Base-by-base conservation (phyloP, 495 filamentous ascomycete species). In the Cairneyella variabilis region DNA sequence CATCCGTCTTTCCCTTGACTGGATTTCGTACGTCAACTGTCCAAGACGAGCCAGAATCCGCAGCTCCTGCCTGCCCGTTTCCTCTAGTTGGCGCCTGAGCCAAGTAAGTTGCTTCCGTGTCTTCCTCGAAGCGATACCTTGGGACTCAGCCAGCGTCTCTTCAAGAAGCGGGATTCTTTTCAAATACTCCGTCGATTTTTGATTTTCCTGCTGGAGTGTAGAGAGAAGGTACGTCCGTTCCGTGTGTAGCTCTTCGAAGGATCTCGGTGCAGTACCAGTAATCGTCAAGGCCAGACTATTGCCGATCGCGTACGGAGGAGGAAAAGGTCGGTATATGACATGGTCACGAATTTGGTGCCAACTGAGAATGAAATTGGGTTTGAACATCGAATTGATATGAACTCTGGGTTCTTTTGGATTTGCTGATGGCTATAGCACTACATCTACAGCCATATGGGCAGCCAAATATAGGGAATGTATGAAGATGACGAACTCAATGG, bases 11-110 rank as follows among this genome's bases (percentile, higher is more conserved):
- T 69, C 68, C 20, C 65, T 55, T 26, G 63, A 68, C 55, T 67
- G 65, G 10, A 73, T 67, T 52, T 78, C 73, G 18, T 69, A 53
- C 23, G 68, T 52, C 18, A 78, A 57, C 53, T 77, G 72, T n/a
- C 69, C 63, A 25, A 77, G 60, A 17, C 73, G 54, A 5, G 60
- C 39, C 34, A 74, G 53, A 17, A 74, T 68, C 17, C 61, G 45
- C 44, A 59, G 65, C 55, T 78, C 70, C 53, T 76, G 68, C 43
- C 69, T 53, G 0, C 62, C 67, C 0, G 58, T 66, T 23, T 75
- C 68, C 7, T 56, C 51, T 22, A 77, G 64, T 23, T 63, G 53
- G 11, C 58, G 40, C 30, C 45, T 64, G 7, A 68, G 14, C 64
- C 64, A 68, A 9, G 49, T 53, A 9, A 68, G 51, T 16, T 58